These are phyloP conservation scores for Mucuna pruriens DNA, from an alignment of 306 rosid species.

Conservation along the genomic window DNA sequence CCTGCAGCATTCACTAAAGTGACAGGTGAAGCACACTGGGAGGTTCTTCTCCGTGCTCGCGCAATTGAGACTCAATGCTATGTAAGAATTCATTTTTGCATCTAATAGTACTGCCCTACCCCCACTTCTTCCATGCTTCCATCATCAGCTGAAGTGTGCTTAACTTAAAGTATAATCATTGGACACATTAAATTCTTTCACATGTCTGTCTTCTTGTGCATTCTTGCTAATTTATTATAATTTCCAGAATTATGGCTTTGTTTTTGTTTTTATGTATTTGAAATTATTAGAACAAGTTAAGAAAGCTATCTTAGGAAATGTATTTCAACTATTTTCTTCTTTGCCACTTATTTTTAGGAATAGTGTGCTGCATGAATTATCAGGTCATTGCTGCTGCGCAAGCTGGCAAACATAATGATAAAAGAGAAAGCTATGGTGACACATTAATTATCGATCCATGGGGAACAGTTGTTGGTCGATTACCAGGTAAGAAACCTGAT, in stretches of 20 bases:
- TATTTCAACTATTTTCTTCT: constrained; percentile 21
- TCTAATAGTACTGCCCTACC: constrained; percentile 5
- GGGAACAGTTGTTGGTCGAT: constrained; percentile 82
- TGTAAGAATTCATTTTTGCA: constrained; percentile 52
- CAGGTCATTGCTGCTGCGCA: constrained; percentile 99
- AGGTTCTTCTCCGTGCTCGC: constrained; percentile 93
- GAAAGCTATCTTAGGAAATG: constrained; percentile 6
- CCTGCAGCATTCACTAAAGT: constrained; percentile 90
- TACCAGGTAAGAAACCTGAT: constrained; percentile 67
- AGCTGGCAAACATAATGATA: constrained; percentile 77
- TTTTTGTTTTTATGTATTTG: constrained; percentile 9
- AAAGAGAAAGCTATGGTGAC: constrained; percentile 92
- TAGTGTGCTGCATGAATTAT: constrained; percentile 41
- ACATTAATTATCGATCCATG: constrained; percentile 92
- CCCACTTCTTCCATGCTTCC: constrained; percentile 7
- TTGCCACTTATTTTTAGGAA: constrained; percentile 18
- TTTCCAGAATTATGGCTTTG: not conserved
- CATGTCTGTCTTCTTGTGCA: not conserved
- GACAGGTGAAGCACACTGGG: constrained; percentile 98
- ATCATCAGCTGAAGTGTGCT: not conserved
- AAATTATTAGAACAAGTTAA: not conserved
- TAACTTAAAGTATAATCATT: not conserved
- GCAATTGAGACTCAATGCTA: constrained; percentile 97
- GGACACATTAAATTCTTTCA: constrained; percentile 2
- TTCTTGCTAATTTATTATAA: constrained; percentile 7